A percentile compares a stretch with the other conserved stretches of the same genome.
Evolutionary conservation across 305 asterid species (phyloP).

Genomic region (Ajuga reptans): DNA sequence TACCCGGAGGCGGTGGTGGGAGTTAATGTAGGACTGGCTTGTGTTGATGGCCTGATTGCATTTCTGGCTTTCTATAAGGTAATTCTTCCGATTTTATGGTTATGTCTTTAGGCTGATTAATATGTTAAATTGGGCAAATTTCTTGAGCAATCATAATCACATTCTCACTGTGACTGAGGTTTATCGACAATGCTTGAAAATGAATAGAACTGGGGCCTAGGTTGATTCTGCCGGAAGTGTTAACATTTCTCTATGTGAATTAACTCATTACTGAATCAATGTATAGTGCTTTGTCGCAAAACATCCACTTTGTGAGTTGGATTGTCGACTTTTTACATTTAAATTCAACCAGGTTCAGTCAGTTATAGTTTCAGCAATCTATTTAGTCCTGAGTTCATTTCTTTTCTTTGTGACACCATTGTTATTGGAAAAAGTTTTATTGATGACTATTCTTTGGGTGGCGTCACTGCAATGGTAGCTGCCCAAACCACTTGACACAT

Average conservation of each 20-base stretch:
- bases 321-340: background rate
- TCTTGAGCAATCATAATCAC: background rate
- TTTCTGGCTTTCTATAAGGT: constrained; percentile 66
- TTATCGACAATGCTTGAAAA: background rate
- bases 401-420: constrained; percentile 10
- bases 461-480: constrained; percentile 3
- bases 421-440: background rate
- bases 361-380: background rate
- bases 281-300: background rate
- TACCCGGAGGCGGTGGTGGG: constrained; percentile 56
- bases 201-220: background rate
- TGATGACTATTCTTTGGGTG: constrained; percentile 15
- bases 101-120: background rate
- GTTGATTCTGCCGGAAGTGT: background rate
- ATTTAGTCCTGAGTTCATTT: background rate
- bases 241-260: background rate
- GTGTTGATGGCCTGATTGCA: constrained; percentile 61
- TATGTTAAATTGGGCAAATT: background rate
- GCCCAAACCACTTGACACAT: constrained; percentile 16
- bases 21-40: constrained; percentile 59
- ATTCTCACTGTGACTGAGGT: background rate
- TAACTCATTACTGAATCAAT: background rate
- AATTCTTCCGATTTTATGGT: constrained; percentile 2
- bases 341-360: background rate
- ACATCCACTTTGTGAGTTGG: background rate